phyloP scores from a whole-genome alignment of 768 basidiomycete genomes.

The Trametes elegans region DNA sequence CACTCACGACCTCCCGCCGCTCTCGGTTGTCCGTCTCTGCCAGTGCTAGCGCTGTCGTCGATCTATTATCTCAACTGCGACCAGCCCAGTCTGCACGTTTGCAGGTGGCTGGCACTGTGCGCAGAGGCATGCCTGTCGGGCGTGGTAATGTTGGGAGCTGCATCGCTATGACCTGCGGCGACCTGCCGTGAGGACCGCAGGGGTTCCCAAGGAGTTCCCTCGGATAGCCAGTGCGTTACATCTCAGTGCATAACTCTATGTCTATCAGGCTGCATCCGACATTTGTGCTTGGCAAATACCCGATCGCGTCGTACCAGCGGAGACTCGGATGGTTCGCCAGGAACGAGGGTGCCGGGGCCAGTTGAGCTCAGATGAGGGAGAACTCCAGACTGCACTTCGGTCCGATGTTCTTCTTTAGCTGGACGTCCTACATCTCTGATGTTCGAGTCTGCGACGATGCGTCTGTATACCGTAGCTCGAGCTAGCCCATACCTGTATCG shows the following conservation, averaged over 20 bases:
- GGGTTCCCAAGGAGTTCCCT: too few species aligned
- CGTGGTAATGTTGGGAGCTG: too few species aligned
- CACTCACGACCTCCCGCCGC: too few species aligned
- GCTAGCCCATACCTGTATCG: neutral
- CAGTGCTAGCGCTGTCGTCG: too few species aligned
- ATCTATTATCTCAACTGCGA: too few species aligned
- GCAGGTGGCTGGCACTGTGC: too few species aligned
- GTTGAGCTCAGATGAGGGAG: conserved; percentile 1
- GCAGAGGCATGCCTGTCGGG: too few species aligned
- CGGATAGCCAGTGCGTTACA: neutral
- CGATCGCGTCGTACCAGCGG: neutral
- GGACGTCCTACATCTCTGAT: neutral
- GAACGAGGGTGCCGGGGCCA: conserved; percentile 1
- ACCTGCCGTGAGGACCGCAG: too few species aligned
- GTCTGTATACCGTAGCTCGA: neutral
- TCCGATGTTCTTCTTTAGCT: conserved; percentile 3
- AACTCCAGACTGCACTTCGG: conserved; percentile 10
- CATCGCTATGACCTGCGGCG: too few species aligned
- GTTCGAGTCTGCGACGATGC: neutral
- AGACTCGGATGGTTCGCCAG: neutral
- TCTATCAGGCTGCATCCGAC: neutral
- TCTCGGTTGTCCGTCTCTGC: neutral
- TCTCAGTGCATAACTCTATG: neutral
- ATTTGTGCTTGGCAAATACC: neutral
- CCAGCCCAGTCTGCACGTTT: too few species aligned